Conservation (phyloP, 768 basidiomycete genomes). For the Lactifluus rugatus region DNA sequence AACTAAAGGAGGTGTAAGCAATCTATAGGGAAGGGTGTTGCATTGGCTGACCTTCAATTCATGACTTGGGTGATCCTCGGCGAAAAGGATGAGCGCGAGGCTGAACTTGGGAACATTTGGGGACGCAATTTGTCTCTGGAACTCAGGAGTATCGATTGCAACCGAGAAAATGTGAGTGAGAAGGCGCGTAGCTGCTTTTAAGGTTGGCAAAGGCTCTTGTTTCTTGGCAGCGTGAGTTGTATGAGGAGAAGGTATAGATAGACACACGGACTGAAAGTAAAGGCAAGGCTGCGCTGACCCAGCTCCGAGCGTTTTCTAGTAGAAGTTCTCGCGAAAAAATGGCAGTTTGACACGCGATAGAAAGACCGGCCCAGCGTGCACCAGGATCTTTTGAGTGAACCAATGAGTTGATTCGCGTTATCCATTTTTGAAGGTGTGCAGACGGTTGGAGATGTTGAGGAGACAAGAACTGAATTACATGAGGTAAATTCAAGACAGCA, state of each 20-base stretch:
- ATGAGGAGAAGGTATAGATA: slow-evolving; percentile 22
- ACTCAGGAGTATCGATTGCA: slow-evolving; percentile 58
- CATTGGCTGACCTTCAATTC: slow-evolving; percentile 43
- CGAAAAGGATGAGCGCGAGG: slow-evolving; percentile 43
- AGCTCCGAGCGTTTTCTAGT: slow-evolving; percentile 61
- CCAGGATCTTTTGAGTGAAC: slow-evolving; percentile 71
- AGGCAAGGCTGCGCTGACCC: slow-evolving; percentile 58
- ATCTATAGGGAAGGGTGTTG: background rate
- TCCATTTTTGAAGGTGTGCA: slow-evolving; percentile 65
- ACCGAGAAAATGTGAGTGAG: slow-evolving; percentile 50
- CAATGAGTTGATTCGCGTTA: slow-evolving; percentile 58
- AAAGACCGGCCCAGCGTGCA: slow-evolving; percentile 72
- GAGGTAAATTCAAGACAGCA: slow-evolving; percentile 48
- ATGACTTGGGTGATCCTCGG: slow-evolving; percentile 39
- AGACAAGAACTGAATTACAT: slow-evolving; percentile 46
- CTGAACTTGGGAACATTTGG: slow-evolving; percentile 70
- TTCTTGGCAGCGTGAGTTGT: slow-evolving; percentile 38
- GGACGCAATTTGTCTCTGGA: slow-evolving; percentile 66
- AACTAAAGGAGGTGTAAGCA: slow-evolving; percentile 27
- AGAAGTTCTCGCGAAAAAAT: slow-evolving; percentile 47
- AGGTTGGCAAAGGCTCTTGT: slow-evolving; percentile 50
- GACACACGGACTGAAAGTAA: slow-evolving; percentile 55
- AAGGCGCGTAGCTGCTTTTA: slow-evolving; percentile 59
- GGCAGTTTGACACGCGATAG: slow-evolving; percentile 59
- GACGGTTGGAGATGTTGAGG: slow-evolving; percentile 48